Conservation (phyloP, 2,329 filamentous ascomycete species). For the Thelonectria blattea region DNA sequence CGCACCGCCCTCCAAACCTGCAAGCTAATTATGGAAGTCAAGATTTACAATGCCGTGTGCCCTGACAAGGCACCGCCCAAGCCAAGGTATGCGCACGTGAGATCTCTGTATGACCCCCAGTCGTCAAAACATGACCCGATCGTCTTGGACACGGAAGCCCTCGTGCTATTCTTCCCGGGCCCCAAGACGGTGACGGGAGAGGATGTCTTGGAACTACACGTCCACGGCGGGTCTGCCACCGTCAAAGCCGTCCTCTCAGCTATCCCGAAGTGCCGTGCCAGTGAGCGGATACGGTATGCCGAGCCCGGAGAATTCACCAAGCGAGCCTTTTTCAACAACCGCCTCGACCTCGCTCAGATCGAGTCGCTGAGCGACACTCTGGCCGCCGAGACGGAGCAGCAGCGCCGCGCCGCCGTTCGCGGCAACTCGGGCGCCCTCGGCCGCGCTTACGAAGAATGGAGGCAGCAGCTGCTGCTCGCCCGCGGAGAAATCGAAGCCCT, state of each 20-base stretch:
- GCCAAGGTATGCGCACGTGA: constrained; percentile 69
- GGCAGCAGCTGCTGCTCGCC: constrained; percentile 75
- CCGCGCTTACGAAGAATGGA: constrained; percentile 82
- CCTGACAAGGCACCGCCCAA: constrained; percentile 52
- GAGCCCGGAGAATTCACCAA: constrained; percentile 96
- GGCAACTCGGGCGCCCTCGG: constrained; percentile 75
- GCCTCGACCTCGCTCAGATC: constrained; percentile 85
- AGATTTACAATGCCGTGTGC: constrained; percentile 59
- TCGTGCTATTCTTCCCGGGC: constrained; percentile 82
- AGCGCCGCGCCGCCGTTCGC: constrained; percentile 83
- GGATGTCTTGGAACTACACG: constrained; percentile 88
- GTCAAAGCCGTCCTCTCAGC: constrained; percentile 84
- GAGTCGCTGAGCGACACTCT: constrained; percentile 69
- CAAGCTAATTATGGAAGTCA: constrained; percentile 9
- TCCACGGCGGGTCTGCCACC: constrained; percentile 91
- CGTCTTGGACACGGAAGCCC: constrained; percentile 77
- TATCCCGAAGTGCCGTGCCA: constrained; percentile 62
- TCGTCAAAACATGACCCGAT: constrained; percentile 43
- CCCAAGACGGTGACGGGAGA: constrained; percentile 90
- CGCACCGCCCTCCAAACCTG: not conserved
- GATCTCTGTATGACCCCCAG: constrained; percentile 69
- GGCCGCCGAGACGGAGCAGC: constrained; percentile 84
- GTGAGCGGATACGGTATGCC: constrained; percentile 73
- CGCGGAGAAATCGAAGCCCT: constrained; percentile 92
- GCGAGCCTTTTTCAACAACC: constrained; percentile 85